Percentiles rank a stretch among this genome's conserved stretches.
Evolutionary conservation across 78 protist species (phyloP).

Genomic region (Guillardia theta): DNA sequence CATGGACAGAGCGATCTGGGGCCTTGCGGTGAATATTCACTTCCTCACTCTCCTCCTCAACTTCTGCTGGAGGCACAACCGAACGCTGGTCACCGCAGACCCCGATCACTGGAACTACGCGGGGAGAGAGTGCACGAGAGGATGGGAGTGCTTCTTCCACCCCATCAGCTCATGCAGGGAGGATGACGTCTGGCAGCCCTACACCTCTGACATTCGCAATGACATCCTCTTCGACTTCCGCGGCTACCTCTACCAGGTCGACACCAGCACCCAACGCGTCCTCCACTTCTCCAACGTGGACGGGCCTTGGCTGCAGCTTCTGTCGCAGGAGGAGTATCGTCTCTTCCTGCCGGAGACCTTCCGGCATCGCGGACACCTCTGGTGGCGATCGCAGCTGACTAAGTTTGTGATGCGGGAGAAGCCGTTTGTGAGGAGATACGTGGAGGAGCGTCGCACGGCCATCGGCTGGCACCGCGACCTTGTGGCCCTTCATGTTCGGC

Average conservation of each 20-base stretch:
- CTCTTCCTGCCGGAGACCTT: neutral
- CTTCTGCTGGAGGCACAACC: neutral
- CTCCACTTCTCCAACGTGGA: constrained; percentile 5
- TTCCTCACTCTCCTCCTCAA: constrained; percentile 6
- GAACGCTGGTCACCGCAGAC: neutral
- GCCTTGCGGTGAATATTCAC: constrained; percentile 12
- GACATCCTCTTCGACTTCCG: constrained; percentile 32
- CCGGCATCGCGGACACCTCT: neutral
- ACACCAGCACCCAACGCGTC: neutral
- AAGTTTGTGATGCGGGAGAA: neutral
- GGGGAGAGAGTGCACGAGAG: neutral
- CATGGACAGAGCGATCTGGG: constrained; percentile 23
- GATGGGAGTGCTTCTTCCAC: constrained; percentile 31
- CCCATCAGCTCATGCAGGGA: neutral
- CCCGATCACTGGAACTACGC: constrained; percentile 36
- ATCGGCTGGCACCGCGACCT: neutral
- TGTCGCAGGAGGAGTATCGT: neutral
- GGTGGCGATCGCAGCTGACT: neutral
- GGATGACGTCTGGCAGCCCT: constrained; percentile 29
- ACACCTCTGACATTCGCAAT: neutral
- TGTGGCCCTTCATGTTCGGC: constrained; percentile 25
- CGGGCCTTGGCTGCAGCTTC: neutral
- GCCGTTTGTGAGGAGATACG: neutral
- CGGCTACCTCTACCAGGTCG: neutral
- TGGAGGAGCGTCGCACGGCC: neutral